Evolutionary conservation across 805 yeast species (phyloP).

Genomic region (Candida yuanshanica): DNA sequence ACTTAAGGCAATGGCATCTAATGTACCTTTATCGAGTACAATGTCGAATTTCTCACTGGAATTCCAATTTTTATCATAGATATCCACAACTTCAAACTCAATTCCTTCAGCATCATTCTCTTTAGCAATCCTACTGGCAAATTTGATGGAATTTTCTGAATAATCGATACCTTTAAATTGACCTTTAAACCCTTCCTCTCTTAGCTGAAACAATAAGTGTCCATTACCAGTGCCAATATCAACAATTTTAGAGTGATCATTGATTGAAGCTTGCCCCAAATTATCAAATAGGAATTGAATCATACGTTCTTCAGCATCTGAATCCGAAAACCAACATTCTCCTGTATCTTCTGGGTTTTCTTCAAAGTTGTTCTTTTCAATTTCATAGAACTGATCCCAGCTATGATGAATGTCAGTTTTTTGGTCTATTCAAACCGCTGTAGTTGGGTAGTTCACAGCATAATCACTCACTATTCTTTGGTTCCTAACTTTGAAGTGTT

Average conservation of each 20-base stretch:
- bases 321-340: conserved; percentile 94
- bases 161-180: conserved; percentile 77
- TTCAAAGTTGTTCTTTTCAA: conserved; percentile 66
- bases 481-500: conserved; percentile 85
- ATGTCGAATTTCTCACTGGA: conserved; percentile 52
- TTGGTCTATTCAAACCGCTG: too few species aligned
- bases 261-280: conserved; percentile 30
- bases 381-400: conserved; percentile 84
- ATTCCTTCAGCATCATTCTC: conserved; percentile 34
- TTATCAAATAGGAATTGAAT: conserved; percentile 61
- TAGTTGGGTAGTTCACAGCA: too few species aligned
- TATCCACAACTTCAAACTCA: conserved; percentile 62
- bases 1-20: conserved; percentile 93
- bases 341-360: conserved; percentile 83
- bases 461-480: conserved; percentile 57
- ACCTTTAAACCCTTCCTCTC: conserved; percentile 58
- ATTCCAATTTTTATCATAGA: conserved; percentile 40
- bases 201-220: conserved; percentile 67
- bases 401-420: conserved; percentile 27
- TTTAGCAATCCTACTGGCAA: conserved; percentile 58
- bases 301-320: conserved; percentile 86
- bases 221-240: conserved; percentile 98
- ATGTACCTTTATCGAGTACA: conserved; percentile 88
- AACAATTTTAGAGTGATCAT: conserved; percentile 38
- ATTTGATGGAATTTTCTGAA: conserved; percentile 69